phyloP scores from a whole-genome alignment of 176 grass and related monocot genomes.

The Neostapfia colusana region DNA sequence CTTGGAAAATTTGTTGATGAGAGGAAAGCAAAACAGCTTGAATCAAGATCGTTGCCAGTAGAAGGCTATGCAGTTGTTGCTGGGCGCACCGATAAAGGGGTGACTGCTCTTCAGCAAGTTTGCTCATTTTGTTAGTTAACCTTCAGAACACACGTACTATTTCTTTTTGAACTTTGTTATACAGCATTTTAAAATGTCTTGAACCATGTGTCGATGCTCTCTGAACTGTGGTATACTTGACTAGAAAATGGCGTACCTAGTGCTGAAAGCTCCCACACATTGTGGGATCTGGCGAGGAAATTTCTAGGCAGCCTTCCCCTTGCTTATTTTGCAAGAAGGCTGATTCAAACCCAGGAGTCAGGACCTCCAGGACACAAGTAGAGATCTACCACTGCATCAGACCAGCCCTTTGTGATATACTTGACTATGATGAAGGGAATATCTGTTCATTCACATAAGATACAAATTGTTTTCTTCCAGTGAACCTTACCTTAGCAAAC shows the following conservation, averaged over 20 bases:
- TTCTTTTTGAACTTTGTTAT: constrained; percentile 6
- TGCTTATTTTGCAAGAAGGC: no score
- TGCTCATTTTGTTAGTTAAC: constrained; percentile 99
- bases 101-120: constrained; percentile 98
- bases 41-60: constrained; percentile 74
- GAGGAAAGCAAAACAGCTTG: constrained; percentile 73
- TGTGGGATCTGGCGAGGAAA: no score
- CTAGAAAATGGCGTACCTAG: no score
- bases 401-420: no score
- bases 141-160: constrained; percentile 32
- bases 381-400: no score
- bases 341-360: no score
- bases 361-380: no score
- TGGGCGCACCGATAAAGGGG: constrained; percentile 95
- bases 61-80: constrained; percentile 81
- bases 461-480: neutral
- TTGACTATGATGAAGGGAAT: neutral
- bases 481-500: neutral
- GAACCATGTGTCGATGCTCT: neutral
- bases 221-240: neutral
- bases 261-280: no score
- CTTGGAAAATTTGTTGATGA: constrained; percentile 94
- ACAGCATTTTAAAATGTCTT: constrained; percentile 16
- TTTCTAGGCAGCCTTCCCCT: no score
- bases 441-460: neutral